These are phyloP conservation scores for Pseudovirgaria hyperparasitica DNA, from an alignment of 2,329 filamentous ascomycete genomes.

Conservation along the genomic window DNA sequence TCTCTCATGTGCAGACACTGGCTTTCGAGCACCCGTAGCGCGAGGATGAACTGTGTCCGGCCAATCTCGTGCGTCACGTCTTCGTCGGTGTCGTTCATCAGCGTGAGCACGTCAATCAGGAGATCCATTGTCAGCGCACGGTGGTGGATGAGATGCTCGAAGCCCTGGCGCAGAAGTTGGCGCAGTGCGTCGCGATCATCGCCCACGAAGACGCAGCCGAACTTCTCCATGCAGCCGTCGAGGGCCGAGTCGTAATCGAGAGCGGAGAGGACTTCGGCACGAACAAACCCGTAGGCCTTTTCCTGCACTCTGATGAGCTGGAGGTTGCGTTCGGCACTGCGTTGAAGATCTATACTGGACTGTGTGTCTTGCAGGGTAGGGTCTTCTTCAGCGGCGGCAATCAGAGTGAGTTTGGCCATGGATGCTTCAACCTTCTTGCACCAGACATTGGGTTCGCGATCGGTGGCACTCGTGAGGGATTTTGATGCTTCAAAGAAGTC, in stretches of 20 bases:
- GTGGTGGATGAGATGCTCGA: conserved; percentile 59
- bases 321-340: conserved; percentile 48
- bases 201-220: conserved; percentile 37
- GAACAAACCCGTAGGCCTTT: conserved; percentile 57
- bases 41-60: conserved; percentile 57
- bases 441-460: conserved; percentile 71
- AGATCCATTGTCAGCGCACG: conserved; percentile 48
- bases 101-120: conserved; percentile 64
- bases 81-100: conserved; percentile 44
- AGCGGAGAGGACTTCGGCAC: conserved; percentile 53
- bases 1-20: conserved; percentile 39
- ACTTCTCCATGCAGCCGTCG: conserved; percentile 61
- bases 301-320: conserved; percentile 70
- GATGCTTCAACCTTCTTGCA: conserved; percentile 88
- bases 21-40: conserved; percentile 46
- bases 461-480: conserved; percentile 56
- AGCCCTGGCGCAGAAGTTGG: conserved; percentile 56
- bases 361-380: conserved; percentile 14
- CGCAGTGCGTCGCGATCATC: conserved; percentile 53
- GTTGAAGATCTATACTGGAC: conserved; percentile 26
- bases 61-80: conserved; percentile 37
- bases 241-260: conserved; percentile 70
- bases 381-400: conserved; percentile 35
- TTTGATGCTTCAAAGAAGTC: conserved; percentile 62
- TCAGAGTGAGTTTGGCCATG: conserved; percentile 61